phyloP scores from a whole-genome alignment of 164 flowering plant genomes.

The Akebia trifoliata region DNA sequence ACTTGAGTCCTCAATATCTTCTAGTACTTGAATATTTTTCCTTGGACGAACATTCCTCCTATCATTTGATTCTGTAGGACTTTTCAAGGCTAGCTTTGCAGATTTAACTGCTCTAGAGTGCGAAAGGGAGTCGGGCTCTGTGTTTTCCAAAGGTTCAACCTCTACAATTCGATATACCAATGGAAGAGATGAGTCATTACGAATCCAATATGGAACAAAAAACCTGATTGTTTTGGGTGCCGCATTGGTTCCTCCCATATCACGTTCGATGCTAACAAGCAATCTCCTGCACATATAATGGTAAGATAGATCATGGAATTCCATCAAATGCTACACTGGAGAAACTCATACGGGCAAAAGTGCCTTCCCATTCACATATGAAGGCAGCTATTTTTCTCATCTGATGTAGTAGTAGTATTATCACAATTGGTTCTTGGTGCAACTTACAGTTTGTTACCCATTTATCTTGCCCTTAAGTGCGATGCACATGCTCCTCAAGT shows the following conservation, averaged over 20 bases:
- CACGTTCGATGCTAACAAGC: slow-evolving; percentile 88
- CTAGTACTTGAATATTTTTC: slow-evolving; percentile 73
- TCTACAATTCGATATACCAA: slow-evolving; percentile 78
- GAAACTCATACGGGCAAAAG: neutral
- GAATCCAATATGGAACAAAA: slow-evolving; percentile 95
- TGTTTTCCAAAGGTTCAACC: slow-evolving; percentile 63
- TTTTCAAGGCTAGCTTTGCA: slow-evolving; percentile 48
- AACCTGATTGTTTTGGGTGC: slow-evolving; percentile 83
- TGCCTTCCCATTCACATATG: neutral
- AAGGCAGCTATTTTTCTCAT: neutral
- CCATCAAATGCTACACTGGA: neutral
- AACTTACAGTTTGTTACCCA: neutral
- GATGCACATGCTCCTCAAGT: no score
- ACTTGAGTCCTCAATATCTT: slow-evolving; percentile 71
- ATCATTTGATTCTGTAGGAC: slow-evolving; percentile 33
- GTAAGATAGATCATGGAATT: neutral
- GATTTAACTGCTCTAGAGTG: slow-evolving; percentile 62
- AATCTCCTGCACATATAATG: slow-evolving; percentile 60
- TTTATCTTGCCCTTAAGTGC: no score
- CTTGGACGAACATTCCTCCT: slow-evolving; percentile 37
- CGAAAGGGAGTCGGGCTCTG: slow-evolving; percentile 41
- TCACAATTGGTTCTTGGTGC: neutral
- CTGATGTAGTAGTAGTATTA: neutral
- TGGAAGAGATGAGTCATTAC: slow-evolving; percentile 62
- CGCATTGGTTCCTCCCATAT: slow-evolving; percentile 71